Evolutionary conservation across 805 yeast species (phyloP).

Genomic region (Yamadazyma ubonensis): DNA sequence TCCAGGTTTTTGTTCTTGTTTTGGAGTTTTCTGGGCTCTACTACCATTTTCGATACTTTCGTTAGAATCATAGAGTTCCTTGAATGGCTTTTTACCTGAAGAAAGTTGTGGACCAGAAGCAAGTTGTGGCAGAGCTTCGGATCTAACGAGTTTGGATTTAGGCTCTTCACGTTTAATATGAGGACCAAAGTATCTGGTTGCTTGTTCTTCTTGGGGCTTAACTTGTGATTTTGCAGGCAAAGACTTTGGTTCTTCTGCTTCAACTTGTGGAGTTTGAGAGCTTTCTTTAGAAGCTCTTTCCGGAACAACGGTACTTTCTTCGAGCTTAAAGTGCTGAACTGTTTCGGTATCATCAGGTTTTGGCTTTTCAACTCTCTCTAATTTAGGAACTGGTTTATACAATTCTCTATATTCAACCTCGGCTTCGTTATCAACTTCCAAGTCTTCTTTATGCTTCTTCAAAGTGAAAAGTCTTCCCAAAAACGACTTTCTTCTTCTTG

Average conservation of each 20-base stretch:
- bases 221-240: not conserved
- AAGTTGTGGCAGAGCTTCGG: not conserved
- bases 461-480: constrained; percentile 12
- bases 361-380: constrained; percentile 4
- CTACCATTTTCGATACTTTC: constrained; percentile 3
- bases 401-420: constrained; percentile 13
- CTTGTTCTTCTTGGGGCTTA: not conserved
- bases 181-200: too few relatives aligned
- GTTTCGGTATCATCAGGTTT: constrained; percentile 2
- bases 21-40: not conserved
- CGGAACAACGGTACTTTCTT: not conserved
- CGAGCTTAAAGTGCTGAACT: constrained; percentile 3
- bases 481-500: constrained; percentile 14
- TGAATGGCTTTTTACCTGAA: constrained; percentile 8
- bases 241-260: not conserved
- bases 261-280: not conserved
- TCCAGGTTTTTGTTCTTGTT: not conserved
- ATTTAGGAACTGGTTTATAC: constrained; percentile 14
- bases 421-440: not conserved
- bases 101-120: not conserved
- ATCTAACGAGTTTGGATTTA: not conserved
- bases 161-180: not conserved
- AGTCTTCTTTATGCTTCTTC: constrained; percentile 8
- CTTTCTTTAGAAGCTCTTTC: not conserved
- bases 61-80: constrained; percentile 13